Conservation (phyloP, 2,329 filamentous ascomycete genomes). For the Chrysoporthe puriensis region DNA sequence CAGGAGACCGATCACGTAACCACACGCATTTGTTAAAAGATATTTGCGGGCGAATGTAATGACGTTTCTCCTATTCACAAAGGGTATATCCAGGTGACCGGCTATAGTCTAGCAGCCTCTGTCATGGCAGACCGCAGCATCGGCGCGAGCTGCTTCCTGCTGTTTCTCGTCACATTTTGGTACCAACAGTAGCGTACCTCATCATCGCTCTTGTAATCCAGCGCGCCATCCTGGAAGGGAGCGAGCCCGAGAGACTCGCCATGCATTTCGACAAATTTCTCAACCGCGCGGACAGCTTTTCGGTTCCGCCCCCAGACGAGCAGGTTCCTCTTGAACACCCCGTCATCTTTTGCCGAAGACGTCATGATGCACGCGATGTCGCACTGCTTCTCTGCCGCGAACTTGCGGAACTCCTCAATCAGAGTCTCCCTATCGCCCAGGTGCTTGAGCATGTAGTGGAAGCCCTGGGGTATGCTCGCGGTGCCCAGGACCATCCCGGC, state of each 20-base stretch:
- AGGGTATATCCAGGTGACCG: constrained; percentile 11
- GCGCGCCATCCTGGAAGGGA: constrained; percentile 52
- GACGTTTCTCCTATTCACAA: constrained; percentile 1
- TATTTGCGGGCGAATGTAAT: background rate
- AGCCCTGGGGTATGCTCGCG: constrained; percentile 64
- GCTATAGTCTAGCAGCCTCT: constrained; percentile 32
- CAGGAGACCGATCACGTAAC: background rate
- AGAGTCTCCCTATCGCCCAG: constrained; percentile 53
- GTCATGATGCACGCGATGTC: constrained; percentile 73
- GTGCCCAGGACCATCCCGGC: constrained; percentile 65
- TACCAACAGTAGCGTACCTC: constrained; percentile 66
- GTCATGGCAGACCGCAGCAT: constrained; percentile 62
- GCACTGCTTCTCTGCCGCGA: constrained; percentile 60
- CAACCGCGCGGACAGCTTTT: constrained; percentile 52
- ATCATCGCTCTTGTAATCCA: constrained; percentile 46
- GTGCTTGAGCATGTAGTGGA: constrained; percentile 62
- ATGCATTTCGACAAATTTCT: constrained; percentile 55
- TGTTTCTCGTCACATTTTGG: constrained; percentile 64
- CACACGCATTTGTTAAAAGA: background rate
- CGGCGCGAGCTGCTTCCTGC: constrained; percentile 71
- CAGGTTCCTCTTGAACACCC: constrained; percentile 66
- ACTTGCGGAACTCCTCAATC: constrained; percentile 52
- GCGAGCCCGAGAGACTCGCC: constrained; percentile 58
- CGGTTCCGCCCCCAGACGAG: constrained; percentile 66
- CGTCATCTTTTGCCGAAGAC: constrained; percentile 54